Evolutionary conservation across 495 filamentous ascomycete genomes (phyloP).

Genomic region (Penicillium coffeae): DNA sequence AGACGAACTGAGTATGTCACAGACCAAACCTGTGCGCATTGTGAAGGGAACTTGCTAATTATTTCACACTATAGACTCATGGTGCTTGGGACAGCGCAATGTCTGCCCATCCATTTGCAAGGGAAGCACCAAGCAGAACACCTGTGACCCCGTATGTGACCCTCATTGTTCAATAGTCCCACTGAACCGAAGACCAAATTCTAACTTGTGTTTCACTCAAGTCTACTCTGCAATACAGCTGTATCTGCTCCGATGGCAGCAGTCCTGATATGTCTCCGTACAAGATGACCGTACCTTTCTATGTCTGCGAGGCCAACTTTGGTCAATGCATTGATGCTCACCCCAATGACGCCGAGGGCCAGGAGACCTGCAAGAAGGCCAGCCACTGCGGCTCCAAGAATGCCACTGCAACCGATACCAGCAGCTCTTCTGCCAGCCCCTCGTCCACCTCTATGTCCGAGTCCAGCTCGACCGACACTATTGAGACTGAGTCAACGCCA

Average conservation of each 20-base stretch:
- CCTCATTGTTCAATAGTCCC: constrained; percentile 6
- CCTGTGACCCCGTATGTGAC: constrained; percentile 40
- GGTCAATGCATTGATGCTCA: constrained; percentile 47
- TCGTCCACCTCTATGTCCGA: constrained; percentile 22
- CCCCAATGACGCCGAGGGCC: constrained; percentile 40
- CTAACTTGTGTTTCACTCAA: constrained; percentile 13
- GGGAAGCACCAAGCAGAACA: constrained; percentile 36
- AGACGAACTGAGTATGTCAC: constrained; percentile 28
- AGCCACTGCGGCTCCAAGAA: constrained; percentile 46
- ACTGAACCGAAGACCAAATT: not conserved
- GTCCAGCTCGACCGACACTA: constrained; percentile 15
- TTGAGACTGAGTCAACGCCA: constrained; percentile 1
- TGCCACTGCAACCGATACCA: constrained; percentile 31
- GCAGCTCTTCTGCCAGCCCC: constrained; percentile 21
- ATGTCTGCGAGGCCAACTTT: constrained; percentile 49
- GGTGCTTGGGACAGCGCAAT: constrained; percentile 45
- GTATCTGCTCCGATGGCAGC: constrained; percentile 51
- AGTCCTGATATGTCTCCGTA: constrained; percentile 51
- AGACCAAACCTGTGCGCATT: no score
- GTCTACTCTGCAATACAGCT: constrained; percentile 49
- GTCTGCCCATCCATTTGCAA: constrained; percentile 46
- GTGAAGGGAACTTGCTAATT: not conserved
- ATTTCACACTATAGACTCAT: constrained; percentile 26
- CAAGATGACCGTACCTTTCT: constrained; percentile 53
- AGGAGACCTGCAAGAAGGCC: constrained; percentile 41